Evolutionary conservation across 306 rosid species (phyloP).

Genomic region (Clitoria ternatea): DNA sequence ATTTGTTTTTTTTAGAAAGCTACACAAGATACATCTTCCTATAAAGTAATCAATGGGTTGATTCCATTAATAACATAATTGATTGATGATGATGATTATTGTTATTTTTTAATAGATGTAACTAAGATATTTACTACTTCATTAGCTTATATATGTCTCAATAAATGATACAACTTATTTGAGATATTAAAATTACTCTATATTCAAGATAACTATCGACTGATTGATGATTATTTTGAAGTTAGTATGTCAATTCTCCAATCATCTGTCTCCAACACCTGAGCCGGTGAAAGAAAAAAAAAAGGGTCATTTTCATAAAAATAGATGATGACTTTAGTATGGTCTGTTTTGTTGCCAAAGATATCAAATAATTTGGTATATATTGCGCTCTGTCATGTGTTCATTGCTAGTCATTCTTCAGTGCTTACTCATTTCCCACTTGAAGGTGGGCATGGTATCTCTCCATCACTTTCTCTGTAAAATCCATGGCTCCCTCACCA

Average conservation of each 20-base stretch:
- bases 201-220: too few species aligned
- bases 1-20: neutral
- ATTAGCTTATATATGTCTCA: too few species aligned
- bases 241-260: constrained; percentile 18
- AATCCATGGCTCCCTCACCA: constrained; percentile 11
- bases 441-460: constrained; percentile 39
- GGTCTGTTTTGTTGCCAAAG: constrained; percentile 30
- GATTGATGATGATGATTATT: constrained; percentile 10
- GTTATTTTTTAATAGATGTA: too few species aligned
- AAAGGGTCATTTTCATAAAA: constrained; percentile 16
- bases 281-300: constrained; percentile 4
- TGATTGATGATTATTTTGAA: constrained; percentile 14
- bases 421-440: constrained; percentile 54
- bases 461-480: constrained; percentile 27
- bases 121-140: too few species aligned
- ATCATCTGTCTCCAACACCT: constrained; percentile 19
- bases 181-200: too few species aligned
- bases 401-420: constrained; percentile 38
- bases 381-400: constrained; percentile 28
- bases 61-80: constrained; percentile 11
- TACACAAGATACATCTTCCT: constrained; percentile 4
- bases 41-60: neutral
- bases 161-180: too few species aligned
- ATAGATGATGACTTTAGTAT: constrained; percentile 26
- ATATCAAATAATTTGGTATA: constrained; percentile 20